Base-by-base conservation (phyloP, 116 monocot genomes). In the Papilionanthe hybrid region DNA sequence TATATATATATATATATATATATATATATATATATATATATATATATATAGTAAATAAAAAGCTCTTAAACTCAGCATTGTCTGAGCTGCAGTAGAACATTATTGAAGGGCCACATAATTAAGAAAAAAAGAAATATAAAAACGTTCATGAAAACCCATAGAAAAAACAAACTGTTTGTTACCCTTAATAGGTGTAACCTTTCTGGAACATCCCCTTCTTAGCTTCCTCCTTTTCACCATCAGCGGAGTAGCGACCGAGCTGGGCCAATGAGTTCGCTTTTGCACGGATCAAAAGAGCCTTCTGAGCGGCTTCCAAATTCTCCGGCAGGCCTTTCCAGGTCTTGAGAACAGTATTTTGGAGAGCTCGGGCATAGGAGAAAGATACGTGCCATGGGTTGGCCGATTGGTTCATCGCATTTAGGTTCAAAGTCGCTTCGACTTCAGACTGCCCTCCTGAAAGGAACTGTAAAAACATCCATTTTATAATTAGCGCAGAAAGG, bases 341-440 rank as follows among this genome's bases (percentile, higher is more conserved):
- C 87, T 98, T 98, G 48, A 98, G 75, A 17, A 94, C 94, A 0
- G 84, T 60, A 86, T 98, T 98, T 69, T 98, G 98, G 3, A 98
- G 88, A 12, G 98, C 98, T 23, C 98, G 85, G 12, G 98, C 98
- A 60, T 98, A 98, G 11, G 98, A 97, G 89, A 98, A 98, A 0
- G 98, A 98, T 2, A 98, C 94, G 25, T 98, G 98, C 98, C 98
- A 98, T 25, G 94, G 98, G 83, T 98, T 98, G 42, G 93, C 83
- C 0, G 79, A 30, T 82, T 98, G 94, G 86, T 98, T 98, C 98
- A 98, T 97, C 1, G 97, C 97, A 42, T 97, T 92, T 74, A 97
- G 81, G 85, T 97, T 97, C 75, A 92, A 85, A 11, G 97, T 98
- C 74, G 97, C 97, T 60, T 97, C 92, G 29, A 90, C 77, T 80